A percentile compares a stretch with the other conserved stretches of the same genome.
Evolutionary conservation across 2,329 filamentous ascomycete genomes (phyloP).

Genomic region (Monosporascus sp.): DNA sequence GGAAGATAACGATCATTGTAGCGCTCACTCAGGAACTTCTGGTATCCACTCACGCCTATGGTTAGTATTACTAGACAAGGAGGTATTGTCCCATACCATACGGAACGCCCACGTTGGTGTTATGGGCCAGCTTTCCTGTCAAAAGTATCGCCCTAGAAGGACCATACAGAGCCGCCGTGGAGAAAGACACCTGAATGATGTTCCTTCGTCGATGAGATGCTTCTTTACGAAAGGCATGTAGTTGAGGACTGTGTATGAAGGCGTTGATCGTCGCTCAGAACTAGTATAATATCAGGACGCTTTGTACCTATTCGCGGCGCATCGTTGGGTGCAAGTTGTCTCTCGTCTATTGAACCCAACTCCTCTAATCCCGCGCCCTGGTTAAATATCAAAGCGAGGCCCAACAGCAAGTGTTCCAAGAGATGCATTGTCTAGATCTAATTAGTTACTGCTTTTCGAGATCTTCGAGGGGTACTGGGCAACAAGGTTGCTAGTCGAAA

Average conservation of each 20-base stretch:
- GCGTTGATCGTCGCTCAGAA: slow-evolving; percentile 66
- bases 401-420: neutral
- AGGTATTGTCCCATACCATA: slow-evolving; percentile 51
- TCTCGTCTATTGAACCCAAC: neutral
- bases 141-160: slow-evolving; percentile 63
- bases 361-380: neutral
- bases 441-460: neutral
- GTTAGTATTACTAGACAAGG: slow-evolving; percentile 18
- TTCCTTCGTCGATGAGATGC: slow-evolving; percentile 52
- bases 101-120: slow-evolving; percentile 54
- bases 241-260: slow-evolving; percentile 53
- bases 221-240: slow-evolving; percentile 55
- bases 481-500: no score
- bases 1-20: slow-evolving; percentile 64
- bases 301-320: neutral
- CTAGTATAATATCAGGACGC: slow-evolving; percentile 57
- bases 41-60: slow-evolving; percentile 45
- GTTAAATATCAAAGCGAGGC: neutral
- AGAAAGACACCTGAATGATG: slow-evolving; percentile 58
- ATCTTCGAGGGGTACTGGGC: neutral
- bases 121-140: slow-evolving; percentile 63
- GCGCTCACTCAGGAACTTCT: slow-evolving; percentile 60
- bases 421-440: neutral
- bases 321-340: neutral
- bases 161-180: slow-evolving; percentile 62